phyloP scores from a whole-genome alignment of 2,329 filamentous ascomycete species.

The Colletotrichum sp. region DNA sequence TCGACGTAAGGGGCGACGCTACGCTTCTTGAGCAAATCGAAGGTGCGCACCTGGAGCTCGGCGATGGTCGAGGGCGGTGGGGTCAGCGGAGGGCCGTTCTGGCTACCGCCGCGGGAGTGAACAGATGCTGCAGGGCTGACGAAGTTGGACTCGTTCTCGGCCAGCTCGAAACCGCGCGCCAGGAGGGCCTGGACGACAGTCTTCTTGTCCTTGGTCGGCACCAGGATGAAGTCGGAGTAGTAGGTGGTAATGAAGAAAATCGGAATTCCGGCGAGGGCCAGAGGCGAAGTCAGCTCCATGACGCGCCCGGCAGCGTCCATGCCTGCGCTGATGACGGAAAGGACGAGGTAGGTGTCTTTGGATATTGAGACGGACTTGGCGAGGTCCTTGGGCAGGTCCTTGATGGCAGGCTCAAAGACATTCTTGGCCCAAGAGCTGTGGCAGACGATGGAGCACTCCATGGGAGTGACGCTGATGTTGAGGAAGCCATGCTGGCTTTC shows the following conservation, averaged over 20 bases:
- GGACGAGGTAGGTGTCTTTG: conserved; percentile 82
- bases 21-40: conserved; percentile 79
- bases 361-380: conserved; percentile 73
- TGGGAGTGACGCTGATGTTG: conserved; percentile 90
- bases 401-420: conserved; percentile 74
- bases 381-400: conserved; percentile 60
- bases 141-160: conserved; percentile 72
- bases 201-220: conserved; percentile 75
- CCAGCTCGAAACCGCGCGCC: conserved; percentile 82
- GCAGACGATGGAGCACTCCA: conserved; percentile 93
- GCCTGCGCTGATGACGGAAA: conserved; percentile 88
- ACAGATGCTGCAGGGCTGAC: conserved; percentile 56
- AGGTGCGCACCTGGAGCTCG: conserved; percentile 84
- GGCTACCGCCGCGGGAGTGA: conserved; percentile 31
- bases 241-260: conserved; percentile 99
- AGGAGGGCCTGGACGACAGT: conserved; percentile 80
- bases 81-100: conserved; percentile 64
- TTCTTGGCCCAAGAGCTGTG: conserved; percentile 74
- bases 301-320: conserved; percentile 92
- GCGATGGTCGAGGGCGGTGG: conserved; percentile 79
- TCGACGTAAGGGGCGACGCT: conserved; percentile 77
- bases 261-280: conserved; percentile 90
- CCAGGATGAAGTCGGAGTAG: conserved; percentile 95
- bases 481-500: conserved; percentile 78
- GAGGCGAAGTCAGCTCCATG: conserved; percentile 86